A percentile compares a stretch with the other conserved stretches of the same genome.
These are phyloP conservation scores for Diaporthe aspalathi DNA, from an alignment of 2,329 filamentous ascomycete genomes.

Conservation along the genomic window DNA sequence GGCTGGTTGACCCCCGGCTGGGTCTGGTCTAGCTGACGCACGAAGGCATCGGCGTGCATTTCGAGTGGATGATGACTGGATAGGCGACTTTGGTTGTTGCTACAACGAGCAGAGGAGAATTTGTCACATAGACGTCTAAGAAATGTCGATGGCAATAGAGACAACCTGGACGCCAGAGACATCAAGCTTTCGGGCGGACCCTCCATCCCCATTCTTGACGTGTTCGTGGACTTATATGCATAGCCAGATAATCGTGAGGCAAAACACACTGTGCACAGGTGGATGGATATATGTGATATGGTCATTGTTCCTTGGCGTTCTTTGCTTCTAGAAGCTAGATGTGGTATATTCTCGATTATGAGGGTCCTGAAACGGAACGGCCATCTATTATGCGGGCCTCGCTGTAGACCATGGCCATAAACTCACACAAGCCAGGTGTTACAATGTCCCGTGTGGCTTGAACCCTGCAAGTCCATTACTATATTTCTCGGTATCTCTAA, in stretches of 20 bases:
- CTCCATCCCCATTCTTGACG: not conserved
- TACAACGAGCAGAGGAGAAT: not conserved
- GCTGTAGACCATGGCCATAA: not conserved
- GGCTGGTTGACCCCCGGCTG: not conserved
- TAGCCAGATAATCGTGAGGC: too few relatives aligned
- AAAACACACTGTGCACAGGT: not conserved
- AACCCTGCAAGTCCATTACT: slow-evolving; percentile 18
- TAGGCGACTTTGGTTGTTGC: not conserved
- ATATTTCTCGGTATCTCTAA: slow-evolving; percentile 23
- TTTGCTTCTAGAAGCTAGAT: too few relatives aligned
- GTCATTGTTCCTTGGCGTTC: too few relatives aligned
- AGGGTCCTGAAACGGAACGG: not conserved
- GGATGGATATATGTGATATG: not conserved
- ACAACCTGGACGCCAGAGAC: not conserved
- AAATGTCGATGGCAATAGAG: not conserved
- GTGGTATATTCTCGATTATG: not conserved
- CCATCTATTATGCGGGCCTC: not conserved
- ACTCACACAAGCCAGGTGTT: not conserved
- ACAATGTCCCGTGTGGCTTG: not conserved
- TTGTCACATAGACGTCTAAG: not conserved
- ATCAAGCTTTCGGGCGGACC: not conserved
- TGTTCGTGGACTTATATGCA: not conserved
- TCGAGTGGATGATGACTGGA: not conserved
- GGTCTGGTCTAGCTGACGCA: not conserved
- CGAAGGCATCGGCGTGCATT: not conserved